Evolutionary conservation across 176 grass and related monocot genomes (phyloP).

Genomic region (Bolboschoenus planiculmis): DNA sequence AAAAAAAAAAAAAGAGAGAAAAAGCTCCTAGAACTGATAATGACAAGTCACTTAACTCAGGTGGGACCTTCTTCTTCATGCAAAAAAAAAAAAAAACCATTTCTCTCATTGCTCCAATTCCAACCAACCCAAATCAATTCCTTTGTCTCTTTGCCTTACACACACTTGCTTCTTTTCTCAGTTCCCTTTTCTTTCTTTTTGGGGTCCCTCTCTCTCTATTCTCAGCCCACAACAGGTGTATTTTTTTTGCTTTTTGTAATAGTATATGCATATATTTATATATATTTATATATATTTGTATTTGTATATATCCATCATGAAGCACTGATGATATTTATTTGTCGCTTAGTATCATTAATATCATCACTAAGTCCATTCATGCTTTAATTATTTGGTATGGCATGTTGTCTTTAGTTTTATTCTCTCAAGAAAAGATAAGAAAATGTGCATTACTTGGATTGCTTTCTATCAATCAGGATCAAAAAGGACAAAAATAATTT

Average conservation of each 20-base stretch:
- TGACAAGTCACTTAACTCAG: not conserved
- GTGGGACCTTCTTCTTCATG: not conserved
- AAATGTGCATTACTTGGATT: not conserved
- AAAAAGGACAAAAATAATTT: not conserved
- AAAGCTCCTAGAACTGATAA: not conserved
- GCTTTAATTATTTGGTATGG: constrained; percentile 3
- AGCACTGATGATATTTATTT: not conserved
- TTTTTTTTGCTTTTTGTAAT: not conserved
- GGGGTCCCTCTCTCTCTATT: not conserved
- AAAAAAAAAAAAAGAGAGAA: not conserved
- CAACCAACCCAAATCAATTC: not conserved
- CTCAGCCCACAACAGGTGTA: not conserved
- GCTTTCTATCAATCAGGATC: not conserved
- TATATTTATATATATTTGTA: too few species aligned
- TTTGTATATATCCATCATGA: too few species aligned
- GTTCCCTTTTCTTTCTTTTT: not conserved
- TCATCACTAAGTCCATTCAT: not conserved
- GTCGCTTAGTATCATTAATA: not conserved
- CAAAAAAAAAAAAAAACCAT: too few species aligned
- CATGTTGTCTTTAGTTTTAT: not conserved
- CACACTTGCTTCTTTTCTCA: not conserved
- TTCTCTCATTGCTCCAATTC: not conserved
- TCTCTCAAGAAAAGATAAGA: not conserved
- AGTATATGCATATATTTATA: not conserved
- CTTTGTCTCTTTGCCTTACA: not conserved